A percentile compares a stretch with the other conserved stretches of the same genome.
These are phyloP conservation scores for Fusarium euwallaceae DNA, from an alignment of 2,329 filamentous ascomycete species.

Conservation along the genomic window DNA sequence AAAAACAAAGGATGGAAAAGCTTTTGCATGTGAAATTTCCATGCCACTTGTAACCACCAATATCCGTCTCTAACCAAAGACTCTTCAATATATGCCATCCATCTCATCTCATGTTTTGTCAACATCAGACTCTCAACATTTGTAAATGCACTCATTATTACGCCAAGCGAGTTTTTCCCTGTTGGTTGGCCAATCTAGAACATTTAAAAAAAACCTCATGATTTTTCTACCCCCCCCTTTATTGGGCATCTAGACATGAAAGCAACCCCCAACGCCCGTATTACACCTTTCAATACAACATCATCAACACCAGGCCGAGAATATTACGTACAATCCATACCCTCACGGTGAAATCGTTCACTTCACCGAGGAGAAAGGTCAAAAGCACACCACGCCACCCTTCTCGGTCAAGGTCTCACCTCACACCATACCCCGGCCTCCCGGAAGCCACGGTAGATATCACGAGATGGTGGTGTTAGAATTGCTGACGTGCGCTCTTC, in stretches of 20 bases:
- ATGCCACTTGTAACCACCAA: not conserved
- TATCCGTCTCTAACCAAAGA: not conserved
- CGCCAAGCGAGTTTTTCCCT: not conserved
- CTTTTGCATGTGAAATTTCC: not conserved
- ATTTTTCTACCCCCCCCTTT: not conserved
- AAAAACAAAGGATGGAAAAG: not conserved
- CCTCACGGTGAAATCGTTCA: not conserved
- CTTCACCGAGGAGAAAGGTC: not conserved
- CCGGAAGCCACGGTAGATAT: constrained; percentile 6
- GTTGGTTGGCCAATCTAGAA: not conserved
- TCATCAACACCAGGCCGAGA: not conserved
- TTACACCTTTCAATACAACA: not conserved
- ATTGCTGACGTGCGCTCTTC: not conserved
- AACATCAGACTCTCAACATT: not conserved
- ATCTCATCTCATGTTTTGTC: not conserved
- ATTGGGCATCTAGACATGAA: not conserved
- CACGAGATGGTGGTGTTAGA: constrained; percentile 15
- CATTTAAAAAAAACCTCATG: not conserved
- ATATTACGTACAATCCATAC: constrained; percentile 1
- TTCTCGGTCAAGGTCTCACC: not conserved
- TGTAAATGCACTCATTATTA: not conserved
- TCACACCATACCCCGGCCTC: not conserved
- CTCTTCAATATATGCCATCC: not conserved
- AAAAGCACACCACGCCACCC: not conserved
- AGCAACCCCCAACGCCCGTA: not conserved